Percentiles rank a stretch among this genome's conserved stretches.
Conservation (phyloP, 1,284 basidiomycete species). For the Microbotryomycetes sp. region DNA sequence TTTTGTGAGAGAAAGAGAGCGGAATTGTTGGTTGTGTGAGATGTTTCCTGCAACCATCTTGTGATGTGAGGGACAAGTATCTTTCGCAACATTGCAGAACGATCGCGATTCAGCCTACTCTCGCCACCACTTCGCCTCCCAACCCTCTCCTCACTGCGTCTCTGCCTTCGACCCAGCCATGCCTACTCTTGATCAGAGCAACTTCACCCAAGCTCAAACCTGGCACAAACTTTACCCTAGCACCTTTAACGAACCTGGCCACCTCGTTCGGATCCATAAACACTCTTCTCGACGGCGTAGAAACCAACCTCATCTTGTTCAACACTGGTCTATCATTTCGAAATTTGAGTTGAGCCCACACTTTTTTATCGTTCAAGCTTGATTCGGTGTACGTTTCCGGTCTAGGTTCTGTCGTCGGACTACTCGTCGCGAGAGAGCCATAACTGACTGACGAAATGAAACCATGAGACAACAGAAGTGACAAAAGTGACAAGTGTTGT, state of each 20-base stretch:
- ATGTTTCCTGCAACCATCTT: too few relatives aligned
- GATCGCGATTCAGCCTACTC: constrained; percentile 26
- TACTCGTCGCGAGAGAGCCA: constrained; percentile 60
- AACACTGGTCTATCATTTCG: constrained; percentile 75
- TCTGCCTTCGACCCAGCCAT: constrained; percentile 42
- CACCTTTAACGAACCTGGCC: constrained; percentile 53
- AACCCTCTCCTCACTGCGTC: constrained; percentile 42
- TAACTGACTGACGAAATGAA: constrained; percentile 73
- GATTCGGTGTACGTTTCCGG: constrained; percentile 55
- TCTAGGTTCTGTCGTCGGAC: constrained; percentile 36
- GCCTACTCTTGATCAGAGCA: constrained; percentile 60
- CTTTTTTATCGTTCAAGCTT: constrained; percentile 43
- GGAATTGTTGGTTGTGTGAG: too few relatives aligned
- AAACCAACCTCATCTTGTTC: constrained; percentile 61
- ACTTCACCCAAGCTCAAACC: constrained; percentile 78
- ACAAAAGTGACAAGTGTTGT: constrained; percentile 73
- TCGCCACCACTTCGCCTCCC: constrained; percentile 43
- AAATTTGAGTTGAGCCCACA: constrained; percentile 88
- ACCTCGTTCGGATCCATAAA: constrained; percentile 67
- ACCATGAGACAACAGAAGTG: constrained; percentile 76
- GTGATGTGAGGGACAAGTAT: too few relatives aligned
- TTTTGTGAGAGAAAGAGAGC: too few relatives aligned
- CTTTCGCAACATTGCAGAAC: too few relatives aligned
- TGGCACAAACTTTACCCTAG: constrained; percentile 56
- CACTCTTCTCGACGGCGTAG: constrained; percentile 64